Conservation (phyloP, 2,329 filamentous ascomycete species). For the Clarireedia hainanense region DNA sequence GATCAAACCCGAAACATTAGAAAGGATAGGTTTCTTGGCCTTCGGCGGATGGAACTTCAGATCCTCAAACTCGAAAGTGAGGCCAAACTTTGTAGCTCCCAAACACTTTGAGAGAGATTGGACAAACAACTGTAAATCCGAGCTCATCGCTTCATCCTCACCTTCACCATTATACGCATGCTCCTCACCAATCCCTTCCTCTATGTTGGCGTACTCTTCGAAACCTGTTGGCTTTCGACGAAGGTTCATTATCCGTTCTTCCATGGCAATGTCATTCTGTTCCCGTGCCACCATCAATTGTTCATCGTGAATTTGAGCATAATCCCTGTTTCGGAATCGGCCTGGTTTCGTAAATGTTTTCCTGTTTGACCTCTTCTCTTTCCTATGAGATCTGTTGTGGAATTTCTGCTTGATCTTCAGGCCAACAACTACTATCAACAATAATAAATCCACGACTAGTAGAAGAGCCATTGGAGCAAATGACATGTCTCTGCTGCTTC, state of each 20-base stretch:
- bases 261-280: conserved; percentile 14
- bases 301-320: conserved; percentile 20
- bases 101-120: conserved; percentile 45
- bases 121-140: conserved; percentile 41
- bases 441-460: conserved; percentile 35
- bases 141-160: conserved; percentile 26
- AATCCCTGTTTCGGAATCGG: conserved; percentile 26
- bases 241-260: conserved; percentile 9
- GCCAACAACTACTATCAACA: conserved; percentile 31
- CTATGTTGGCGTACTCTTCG: conserved; percentile 3
- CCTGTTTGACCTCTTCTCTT: conserved; percentile 20
- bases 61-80: conserved; percentile 45
- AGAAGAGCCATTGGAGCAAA: background rate
- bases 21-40: conserved; percentile 38
- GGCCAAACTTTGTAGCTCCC: conserved; percentile 42
- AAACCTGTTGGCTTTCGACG: conserved; percentile 17
- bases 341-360: conserved; percentile 14
- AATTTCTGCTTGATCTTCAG: conserved; percentile 1
- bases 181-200: conserved; percentile 12
- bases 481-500: conserved; percentile 33
- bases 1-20: conserved; percentile 47
- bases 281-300: conserved; percentile 6
- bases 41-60: conserved; percentile 42
- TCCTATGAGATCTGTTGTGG: background rate
- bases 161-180: conserved; percentile 13